Percentiles rank a stretch among this genome's conserved stretches.
Conservation (phyloP, 148 eudicot species). For the Dianthus caryophyllus region DNA sequence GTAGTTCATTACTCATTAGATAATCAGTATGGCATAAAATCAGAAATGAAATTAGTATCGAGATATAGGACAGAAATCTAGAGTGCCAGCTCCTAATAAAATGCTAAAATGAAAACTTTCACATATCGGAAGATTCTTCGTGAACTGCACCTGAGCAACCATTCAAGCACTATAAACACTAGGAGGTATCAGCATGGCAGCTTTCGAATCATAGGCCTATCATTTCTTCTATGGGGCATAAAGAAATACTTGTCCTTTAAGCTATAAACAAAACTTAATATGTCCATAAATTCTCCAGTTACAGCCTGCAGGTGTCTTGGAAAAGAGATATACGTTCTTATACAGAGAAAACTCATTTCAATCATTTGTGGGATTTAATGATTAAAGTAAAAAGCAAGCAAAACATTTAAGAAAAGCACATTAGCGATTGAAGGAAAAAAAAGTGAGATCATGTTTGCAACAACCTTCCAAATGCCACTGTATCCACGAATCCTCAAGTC, state of each 20-base stretch:
- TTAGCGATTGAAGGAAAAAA: neutral
- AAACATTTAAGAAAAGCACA: conserved; percentile 12
- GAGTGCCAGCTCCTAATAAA: neutral
- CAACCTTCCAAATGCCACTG: conserved; percentile 90
- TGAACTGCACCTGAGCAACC: neutral
- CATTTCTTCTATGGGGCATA: neutral
- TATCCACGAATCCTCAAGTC: conserved; percentile 71
- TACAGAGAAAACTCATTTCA: neutral
- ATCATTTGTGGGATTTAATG: neutral
- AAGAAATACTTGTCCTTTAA: neutral
- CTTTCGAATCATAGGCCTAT: conserved; percentile 1
- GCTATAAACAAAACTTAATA: neutral
- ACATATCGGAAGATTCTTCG: neutral
- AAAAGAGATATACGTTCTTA: neutral
- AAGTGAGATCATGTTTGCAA: conserved; percentile 13
- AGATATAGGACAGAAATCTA: neutral
- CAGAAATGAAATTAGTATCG: neutral
- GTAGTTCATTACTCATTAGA: too few species aligned
- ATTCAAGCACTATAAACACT: neutral
- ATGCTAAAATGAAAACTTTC: neutral
- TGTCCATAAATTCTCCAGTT: neutral
- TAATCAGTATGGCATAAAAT: neutral
- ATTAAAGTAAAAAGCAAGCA: conserved; percentile 11
- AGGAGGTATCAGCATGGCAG: neutral
- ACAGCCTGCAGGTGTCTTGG: neutral